Conservation (phyloP, 1,139 yeast genomes). For the Yamadazyma spencermartinsiae region DNA sequence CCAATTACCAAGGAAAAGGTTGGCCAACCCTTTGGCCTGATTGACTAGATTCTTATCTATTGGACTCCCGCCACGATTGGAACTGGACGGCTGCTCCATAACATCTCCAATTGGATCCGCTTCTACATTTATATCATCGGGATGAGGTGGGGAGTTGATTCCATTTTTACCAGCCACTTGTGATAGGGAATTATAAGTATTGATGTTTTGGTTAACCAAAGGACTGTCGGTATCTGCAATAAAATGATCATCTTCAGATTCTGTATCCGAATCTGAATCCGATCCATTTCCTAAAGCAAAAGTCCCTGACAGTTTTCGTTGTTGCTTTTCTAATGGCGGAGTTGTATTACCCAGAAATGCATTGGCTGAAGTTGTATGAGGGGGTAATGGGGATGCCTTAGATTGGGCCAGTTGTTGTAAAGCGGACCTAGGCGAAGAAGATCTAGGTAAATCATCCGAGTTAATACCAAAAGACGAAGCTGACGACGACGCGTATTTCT, state of each 20-base stretch:
- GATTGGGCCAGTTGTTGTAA: constrained; percentile 24
- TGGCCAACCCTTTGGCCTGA: constrained; percentile 44
- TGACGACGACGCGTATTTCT: constrained; percentile 4
- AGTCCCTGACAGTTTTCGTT: constrained; percentile 15
- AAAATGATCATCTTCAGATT: constrained; percentile 30
- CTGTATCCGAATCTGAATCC: constrained; percentile 27
- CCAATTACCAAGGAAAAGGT: constrained; percentile 37
- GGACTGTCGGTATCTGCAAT: constrained; percentile 14
- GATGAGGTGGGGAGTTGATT: constrained; percentile 32
- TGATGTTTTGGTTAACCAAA: constrained; percentile 15
- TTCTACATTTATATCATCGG: constrained; percentile 3
- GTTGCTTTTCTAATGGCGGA: constrained; percentile 20
- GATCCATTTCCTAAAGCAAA: constrained; percentile 23
- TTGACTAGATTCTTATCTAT: constrained; percentile 29
- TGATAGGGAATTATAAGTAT: constrained; percentile 44
- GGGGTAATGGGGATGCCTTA: constrained; percentile 46
- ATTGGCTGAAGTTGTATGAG: constrained; percentile 47
- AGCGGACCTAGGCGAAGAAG: constrained; percentile 19
- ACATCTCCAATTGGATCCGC: neutral
- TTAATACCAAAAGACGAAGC: constrained; percentile 7
- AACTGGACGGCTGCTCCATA: too few species aligned
- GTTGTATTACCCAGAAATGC: constrained; percentile 38
- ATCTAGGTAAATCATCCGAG: constrained; percentile 1
- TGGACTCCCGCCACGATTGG: neutral
- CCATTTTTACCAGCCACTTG: constrained; percentile 53